These are phyloP conservation scores for Phanerochaete sordida DNA, from an alignment of 768 basidiomycete genomes.

Conservation along the genomic window DNA sequence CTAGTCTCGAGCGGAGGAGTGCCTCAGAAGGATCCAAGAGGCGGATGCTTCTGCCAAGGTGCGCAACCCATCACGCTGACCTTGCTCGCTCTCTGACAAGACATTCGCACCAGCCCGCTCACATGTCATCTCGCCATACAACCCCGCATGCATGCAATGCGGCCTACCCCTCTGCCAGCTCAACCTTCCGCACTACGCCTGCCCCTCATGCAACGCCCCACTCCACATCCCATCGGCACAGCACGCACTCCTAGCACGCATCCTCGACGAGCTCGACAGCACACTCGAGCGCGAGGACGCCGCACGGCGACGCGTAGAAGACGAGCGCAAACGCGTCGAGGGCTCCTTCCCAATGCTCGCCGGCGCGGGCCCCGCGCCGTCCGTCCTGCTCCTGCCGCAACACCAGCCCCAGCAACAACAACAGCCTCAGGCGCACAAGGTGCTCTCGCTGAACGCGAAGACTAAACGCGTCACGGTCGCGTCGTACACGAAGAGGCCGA, in stretches of 20 bases:
- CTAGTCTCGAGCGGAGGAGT: background rate
- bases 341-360: background rate
- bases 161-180: background rate
- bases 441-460: background rate
- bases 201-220: background rate
- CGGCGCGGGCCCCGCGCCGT: background rate
- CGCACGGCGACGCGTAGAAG: background rate
- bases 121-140: background rate
- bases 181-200: background rate
- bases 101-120: background rate
- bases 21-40: background rate
- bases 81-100: background rate
- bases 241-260: background rate
- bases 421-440: background rate
- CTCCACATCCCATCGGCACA: background rate
- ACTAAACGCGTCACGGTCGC: background rate
- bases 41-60: conserved; percentile 4
- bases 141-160: conserved; percentile 1
- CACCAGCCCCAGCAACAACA: background rate
- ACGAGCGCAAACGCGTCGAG: background rate
- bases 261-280: background rate
- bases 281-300: background rate
- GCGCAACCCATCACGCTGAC: background rate
- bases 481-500: background rate
- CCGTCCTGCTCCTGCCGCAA: background rate